Base-by-base conservation (phyloP, 139 green algal species). In the Haematococcus sp. region DNA sequence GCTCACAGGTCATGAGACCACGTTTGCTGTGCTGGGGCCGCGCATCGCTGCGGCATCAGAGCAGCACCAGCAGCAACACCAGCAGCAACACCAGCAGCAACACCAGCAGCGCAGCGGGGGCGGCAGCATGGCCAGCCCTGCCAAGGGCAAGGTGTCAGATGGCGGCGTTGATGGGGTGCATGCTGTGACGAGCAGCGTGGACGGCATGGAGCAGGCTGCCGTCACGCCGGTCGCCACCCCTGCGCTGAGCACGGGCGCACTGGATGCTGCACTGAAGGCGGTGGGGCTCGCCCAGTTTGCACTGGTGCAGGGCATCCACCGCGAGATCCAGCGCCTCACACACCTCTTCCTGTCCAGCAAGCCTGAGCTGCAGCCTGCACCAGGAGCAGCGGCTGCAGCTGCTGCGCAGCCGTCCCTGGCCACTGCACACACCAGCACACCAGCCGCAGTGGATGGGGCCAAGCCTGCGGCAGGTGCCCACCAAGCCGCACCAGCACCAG, bases 281-380 rank as follows among this genome's bases (percentile, higher is more conserved):
- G 71, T 90, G 3, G 87, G 84, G 28, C 60, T 77, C 17, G 78
- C 84, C 15, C 85, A 91, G 58, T 86, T 84, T n/a, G 55, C 70
- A 1, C 71, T 90, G 30, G 54, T 73, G 68, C 80, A 84, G 60
- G 74, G 60, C 46, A 49, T 68, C 1, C 74, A 83, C 75, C 80
- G 40, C 11, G 40, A 49, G 40, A 49, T 49, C 40, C 7, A 11
- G 7, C 40, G 40, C 40, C 40, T 49, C 7, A 49, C 40, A 7
- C 7, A 7, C 7, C 40, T 49, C 7, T 49, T 49, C 11, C 40
- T 49, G 40, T 7, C 40, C 7, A 11, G 40, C 40, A 49, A 49
- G 23, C 40, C 56, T n/a, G 58, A 61, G 58, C 25, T 35, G 46
- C 44, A 63, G 35, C 9, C 31, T 72, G 65, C 35, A 72, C 5